Conservation (phyloP, 306 rosid species). For the Cucurbita argyrosperma region DNA sequence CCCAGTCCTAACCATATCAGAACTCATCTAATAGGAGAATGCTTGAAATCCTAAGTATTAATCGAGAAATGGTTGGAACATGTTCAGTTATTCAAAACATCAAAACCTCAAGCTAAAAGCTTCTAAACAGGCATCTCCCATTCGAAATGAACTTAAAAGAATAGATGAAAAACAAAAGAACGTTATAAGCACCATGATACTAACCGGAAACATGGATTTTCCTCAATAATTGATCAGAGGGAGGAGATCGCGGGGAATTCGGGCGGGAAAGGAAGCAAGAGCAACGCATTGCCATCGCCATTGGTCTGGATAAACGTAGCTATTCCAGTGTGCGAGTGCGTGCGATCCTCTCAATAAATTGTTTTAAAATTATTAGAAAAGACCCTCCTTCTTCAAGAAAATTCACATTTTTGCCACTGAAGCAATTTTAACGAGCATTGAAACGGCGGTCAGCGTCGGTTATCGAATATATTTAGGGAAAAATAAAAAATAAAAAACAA, state of each 20-base stretch:
- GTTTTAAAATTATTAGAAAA: background rate
- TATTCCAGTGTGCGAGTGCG: background rate
- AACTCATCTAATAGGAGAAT: background rate
- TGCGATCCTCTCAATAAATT: background rate
- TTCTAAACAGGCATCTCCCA: background rate
- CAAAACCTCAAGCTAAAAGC: background rate
- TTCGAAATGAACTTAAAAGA: background rate
- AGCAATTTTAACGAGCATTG: too few species aligned
- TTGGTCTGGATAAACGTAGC: slow-evolving; percentile 24
- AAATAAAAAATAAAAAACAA: too few species aligned
- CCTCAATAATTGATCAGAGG: slow-evolving; percentile 20
- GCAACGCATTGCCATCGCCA: slow-evolving; percentile 58
- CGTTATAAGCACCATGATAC: background rate
- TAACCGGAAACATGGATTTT: slow-evolving; percentile 24
- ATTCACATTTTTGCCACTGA: too few species aligned
- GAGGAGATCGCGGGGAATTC: slow-evolving; percentile 17
- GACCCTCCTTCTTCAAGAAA: too few species aligned
- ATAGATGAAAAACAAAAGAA: background rate
- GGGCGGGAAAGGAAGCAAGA: slow-evolving; percentile 35
- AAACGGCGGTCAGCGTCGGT: too few species aligned
- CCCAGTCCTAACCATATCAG: background rate
- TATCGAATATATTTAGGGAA: too few species aligned
- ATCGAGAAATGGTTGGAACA: background rate
- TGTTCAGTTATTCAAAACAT: background rate
- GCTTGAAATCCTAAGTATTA: background rate